These are phyloP conservation scores for Warburgia ugandensis DNA, from an alignment of 164 flowering plant genomes.

Conservation along the genomic window DNA sequence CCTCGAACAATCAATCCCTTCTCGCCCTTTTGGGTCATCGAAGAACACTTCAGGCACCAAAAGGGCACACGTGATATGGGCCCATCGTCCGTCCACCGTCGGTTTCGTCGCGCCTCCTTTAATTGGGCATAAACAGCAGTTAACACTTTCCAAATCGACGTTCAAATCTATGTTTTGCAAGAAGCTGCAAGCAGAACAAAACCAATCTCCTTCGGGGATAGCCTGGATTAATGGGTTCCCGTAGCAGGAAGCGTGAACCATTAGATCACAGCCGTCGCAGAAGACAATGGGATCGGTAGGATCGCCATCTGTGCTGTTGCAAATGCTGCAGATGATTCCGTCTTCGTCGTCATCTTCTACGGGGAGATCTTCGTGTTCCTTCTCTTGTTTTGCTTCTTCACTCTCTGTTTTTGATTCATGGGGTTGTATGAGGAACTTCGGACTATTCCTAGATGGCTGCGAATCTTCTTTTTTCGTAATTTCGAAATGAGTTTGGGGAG, in stretches of 20 bases:
- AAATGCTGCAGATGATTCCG: conserved; percentile 71
- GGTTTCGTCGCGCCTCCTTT: conserved; percentile 72
- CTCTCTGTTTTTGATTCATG: too few species aligned
- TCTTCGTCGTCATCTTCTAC: conserved; percentile 74
- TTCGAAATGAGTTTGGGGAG: conserved; percentile 24
- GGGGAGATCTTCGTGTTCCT: too few species aligned
- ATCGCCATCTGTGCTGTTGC: conserved; percentile 87
- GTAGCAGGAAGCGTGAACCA: conserved; percentile 81
- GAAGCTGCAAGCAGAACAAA: conserved; percentile 52
- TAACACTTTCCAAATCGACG: not conserved
- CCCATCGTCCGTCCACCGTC: conserved; percentile 62
- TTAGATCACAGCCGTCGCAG: conserved; percentile 88
- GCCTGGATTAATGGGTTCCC: conserved; percentile 58
- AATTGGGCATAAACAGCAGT: conserved; percentile 67
- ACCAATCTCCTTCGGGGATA: conserved; percentile 91
- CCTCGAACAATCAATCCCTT: conserved; percentile 55
- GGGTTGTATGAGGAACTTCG: too few species aligned
- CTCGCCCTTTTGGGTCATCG: conserved; percentile 54
- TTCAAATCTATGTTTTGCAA: not conserved
- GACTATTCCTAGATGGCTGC: too few species aligned
- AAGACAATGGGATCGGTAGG: conserved; percentile 80
- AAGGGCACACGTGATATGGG: conserved; percentile 67
- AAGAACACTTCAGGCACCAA: conserved; percentile 85
- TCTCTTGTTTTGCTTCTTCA: too few species aligned
- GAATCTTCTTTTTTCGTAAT: not conserved